phyloP scores from a whole-genome alignment of 2,329 filamentous ascomycete species.

The Xylariaceae sp. region DNA sequence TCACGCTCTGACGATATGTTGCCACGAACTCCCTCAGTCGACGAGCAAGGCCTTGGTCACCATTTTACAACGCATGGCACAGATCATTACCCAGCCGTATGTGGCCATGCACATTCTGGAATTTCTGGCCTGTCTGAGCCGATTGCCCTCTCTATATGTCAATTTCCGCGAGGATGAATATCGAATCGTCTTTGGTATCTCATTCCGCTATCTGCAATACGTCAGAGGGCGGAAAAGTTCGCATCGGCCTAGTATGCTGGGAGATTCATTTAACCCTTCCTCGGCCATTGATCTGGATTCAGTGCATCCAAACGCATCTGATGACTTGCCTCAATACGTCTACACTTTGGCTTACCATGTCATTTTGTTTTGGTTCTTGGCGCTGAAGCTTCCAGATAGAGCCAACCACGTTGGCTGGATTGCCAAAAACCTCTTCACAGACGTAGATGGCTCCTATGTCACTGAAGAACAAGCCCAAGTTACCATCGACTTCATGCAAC shows the following conservation, averaged over 20 bases:
- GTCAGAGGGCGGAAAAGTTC: slow-evolving; percentile 63
- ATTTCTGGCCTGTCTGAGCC: slow-evolving; percentile 84
- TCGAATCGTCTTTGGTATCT: slow-evolving; percentile 90
- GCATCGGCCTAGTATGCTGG: slow-evolving; percentile 40
- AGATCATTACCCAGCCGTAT: slow-evolving; percentile 89
- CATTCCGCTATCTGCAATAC: slow-evolving; percentile 87
- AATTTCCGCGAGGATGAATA: slow-evolving; percentile 92
- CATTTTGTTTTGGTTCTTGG: slow-evolving; percentile 95
- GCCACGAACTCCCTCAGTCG: slow-evolving; percentile 85
- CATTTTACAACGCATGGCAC: slow-evolving; percentile 88
- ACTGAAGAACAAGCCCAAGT: slow-evolving; percentile 92
- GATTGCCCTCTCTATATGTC: slow-evolving; percentile 77
- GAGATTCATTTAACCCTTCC: slow-evolving; percentile 30
- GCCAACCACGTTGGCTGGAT: slow-evolving; percentile 87
- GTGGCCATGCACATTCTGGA: slow-evolving; percentile 94
- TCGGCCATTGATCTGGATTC: slow-evolving; percentile 22
- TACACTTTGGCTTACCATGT: slow-evolving; percentile 92
- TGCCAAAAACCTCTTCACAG: slow-evolving; percentile 76
- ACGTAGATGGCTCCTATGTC: slow-evolving; percentile 67
- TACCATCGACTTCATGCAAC: slow-evolving; percentile 91
- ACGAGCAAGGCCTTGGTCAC: slow-evolving; percentile 80
- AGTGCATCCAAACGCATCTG: slow-evolving; percentile 38
- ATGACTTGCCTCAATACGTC: slow-evolving; percentile 88
- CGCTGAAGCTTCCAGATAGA: slow-evolving; percentile 78
- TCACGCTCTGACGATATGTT: slow-evolving; percentile 90